Base-by-base conservation (phyloP, 2,329 filamentous ascomycete species). In the Penicillium frequentans region DNA sequence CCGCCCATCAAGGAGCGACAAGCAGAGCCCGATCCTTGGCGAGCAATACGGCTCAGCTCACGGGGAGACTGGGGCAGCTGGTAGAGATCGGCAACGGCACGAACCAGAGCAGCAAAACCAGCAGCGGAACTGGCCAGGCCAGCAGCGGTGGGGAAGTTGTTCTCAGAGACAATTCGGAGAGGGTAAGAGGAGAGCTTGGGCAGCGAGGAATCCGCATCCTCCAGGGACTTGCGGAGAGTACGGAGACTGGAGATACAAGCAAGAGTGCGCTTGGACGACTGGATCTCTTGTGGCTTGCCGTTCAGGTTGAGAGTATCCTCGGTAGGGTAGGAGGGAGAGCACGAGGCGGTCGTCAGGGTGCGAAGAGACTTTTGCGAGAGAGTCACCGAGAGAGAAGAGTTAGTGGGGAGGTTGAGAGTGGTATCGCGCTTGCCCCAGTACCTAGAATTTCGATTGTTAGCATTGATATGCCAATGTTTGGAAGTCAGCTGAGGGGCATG, bases 131-230 rank as follows among this genome's bases (percentile, higher is more conserved):
- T 82, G 42, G 85, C 85, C 27, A 99, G 86, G 7, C 95, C 95
- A 5, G 95, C 95, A 26, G 95, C 95, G 2, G 95, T 99, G 62
- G 95, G 95, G 83, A 99, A 99, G 84, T 99, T 99, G 84, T 99
- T 99, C 80, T 95, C 90, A 56, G 90, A 95, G 55, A 97, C 92
- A 64, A 99, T 88, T 67, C 88, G 90, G 60, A 99, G 86, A 33
- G 90, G 86, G 69, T 90, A 82, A 51, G 82, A 73, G 11, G 91
- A 90, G 56, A 99, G 86, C 75, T 90, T 91, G 44, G 93, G 91
- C n/a, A 96, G 84, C 23, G 86, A 86, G 0, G 86, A 67, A 73
- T 96, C 81, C 59, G 82, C 76, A 35, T 81, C 80, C 77, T 99
- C 95, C 69, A 98, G 82, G 24, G 85, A 81, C 52, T 86, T 82